Percentiles rank a stretch among this genome's conserved stretches.
These are phyloP conservation scores for Cruciata laevipes DNA, from an alignment of 257 asterid species.

Conservation along the genomic window DNA sequence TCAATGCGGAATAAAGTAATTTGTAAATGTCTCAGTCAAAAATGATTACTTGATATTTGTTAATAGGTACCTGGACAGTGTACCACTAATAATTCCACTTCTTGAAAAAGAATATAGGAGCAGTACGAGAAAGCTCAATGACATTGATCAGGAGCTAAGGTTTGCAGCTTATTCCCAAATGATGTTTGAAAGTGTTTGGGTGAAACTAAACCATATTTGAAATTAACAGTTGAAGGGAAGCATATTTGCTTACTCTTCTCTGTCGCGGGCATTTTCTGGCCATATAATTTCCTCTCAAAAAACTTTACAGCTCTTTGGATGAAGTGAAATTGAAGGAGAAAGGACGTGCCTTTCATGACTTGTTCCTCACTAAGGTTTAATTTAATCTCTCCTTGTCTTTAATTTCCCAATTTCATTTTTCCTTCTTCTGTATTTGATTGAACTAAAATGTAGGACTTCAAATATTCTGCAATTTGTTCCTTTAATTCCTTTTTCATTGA, in stretches of 20 bases:
- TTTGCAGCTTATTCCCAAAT: slow-evolving; percentile 21
- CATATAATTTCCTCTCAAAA: slow-evolving; percentile 13
- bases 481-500: neutral
- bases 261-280: slow-evolving; percentile 11
- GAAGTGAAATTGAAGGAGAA: slow-evolving; percentile 90
- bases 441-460: neutral
- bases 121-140: slow-evolving; percentile 72
- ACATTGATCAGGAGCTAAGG: slow-evolving; percentile 89
- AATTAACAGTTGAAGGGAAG: neutral
- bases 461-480: neutral
- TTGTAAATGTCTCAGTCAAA: slow-evolving; percentile 4
- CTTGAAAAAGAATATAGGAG: slow-evolving; percentile 85
- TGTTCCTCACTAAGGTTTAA: slow-evolving; percentile 85
- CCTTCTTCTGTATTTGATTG: neutral
- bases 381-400: neutral
- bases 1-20: neutral
- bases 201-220: neutral
- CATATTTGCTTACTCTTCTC: neutral
- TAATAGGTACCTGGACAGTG: slow-evolving; percentile 82
- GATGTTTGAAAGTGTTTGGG: slow-evolving; percentile 1
- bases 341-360: slow-evolving; percentile 81
- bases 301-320: slow-evolving; percentile 69
- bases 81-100: slow-evolving; percentile 87
- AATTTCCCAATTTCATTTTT: neutral
- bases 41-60: slow-evolving; percentile 24